phyloP scores from a whole-genome alignment of 2,329 filamentous ascomycete species.

The Pseudodiploospora longispora region DNA sequence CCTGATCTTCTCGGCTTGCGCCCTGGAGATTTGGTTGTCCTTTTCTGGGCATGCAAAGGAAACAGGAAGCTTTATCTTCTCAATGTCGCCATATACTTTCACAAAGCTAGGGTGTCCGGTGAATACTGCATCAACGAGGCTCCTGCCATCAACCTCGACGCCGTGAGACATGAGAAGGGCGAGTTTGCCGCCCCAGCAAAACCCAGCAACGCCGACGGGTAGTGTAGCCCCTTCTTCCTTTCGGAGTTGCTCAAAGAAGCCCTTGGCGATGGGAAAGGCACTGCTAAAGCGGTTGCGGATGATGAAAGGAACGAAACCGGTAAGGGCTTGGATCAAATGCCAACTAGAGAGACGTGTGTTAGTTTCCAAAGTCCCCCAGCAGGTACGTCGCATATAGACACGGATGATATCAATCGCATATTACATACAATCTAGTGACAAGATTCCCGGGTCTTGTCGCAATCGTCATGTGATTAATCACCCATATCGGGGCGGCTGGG shows the following conservation, averaged over 20 bases:
- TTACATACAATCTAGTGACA: too few relatives aligned
- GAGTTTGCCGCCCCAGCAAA: conserved; percentile 57
- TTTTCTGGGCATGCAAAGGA: conserved; percentile 38
- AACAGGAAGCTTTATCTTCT: conserved; percentile 34
- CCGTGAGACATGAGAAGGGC: conserved; percentile 38
- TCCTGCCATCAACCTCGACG: conserved; percentile 19
- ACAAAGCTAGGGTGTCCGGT: conserved; percentile 45
- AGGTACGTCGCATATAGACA: too few relatives aligned
- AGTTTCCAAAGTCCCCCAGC: neutral
- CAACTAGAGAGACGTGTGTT: conserved; percentile 11
- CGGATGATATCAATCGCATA: too few relatives aligned
- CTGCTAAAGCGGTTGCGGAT: conserved; percentile 21
- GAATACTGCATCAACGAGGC: conserved; percentile 44
- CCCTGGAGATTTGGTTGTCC: conserved; percentile 31
- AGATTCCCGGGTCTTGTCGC: too few relatives aligned
- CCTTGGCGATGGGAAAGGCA: conserved; percentile 24
- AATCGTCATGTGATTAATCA: too few relatives aligned
- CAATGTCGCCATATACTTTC: conserved; percentile 37
- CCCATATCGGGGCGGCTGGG: too few relatives aligned
- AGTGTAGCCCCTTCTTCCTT: conserved; percentile 20
- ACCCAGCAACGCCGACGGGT: conserved; percentile 46
- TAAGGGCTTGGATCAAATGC: conserved; percentile 16
- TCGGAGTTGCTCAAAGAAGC: conserved; percentile 30
- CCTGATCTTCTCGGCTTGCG: conserved; percentile 25
- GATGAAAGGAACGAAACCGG: conserved; percentile 23